phyloP scores from a whole-genome alignment of 805 yeast species.

The Saccharomyces eubayanus region DNA sequence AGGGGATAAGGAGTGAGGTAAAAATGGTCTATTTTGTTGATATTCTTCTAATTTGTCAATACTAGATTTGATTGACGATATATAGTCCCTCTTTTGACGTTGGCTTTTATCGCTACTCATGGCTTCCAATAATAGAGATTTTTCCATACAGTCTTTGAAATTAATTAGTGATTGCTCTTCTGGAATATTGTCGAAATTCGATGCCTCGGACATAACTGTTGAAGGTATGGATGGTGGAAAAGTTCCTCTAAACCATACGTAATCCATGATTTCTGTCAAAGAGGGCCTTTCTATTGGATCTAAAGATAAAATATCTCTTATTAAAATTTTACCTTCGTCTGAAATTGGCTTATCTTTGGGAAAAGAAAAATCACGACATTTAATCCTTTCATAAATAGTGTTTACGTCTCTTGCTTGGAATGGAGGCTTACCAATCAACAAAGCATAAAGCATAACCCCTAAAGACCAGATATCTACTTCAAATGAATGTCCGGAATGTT shows the following conservation, averaged over 20 bases:
- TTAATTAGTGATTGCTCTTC: conserved; percentile 57
- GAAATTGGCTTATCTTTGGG: conserved; percentile 64
- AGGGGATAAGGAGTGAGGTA: conserved; percentile 88
- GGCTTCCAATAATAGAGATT: conserved; percentile 42
- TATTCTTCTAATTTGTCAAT: conserved; percentile 25
- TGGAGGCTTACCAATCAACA: conserved; percentile 91
- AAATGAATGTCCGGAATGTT: conserved; percentile 79
- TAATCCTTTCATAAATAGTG: conserved; percentile 85
- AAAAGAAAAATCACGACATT: conserved; percentile 67
- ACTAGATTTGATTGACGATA: conserved; percentile 14
- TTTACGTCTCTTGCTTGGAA: conserved; percentile 94
- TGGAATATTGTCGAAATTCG: conserved; percentile 53
- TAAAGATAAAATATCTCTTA: conserved; percentile 62
- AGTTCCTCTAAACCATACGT: conserved; percentile 80
- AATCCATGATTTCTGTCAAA: conserved; percentile 66
- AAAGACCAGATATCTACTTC: conserved; percentile 98
- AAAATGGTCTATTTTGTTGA: conserved; percentile 47
- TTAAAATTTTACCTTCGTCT: conserved; percentile 62
- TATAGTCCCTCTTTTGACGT: neutral
- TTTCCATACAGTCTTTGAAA: conserved; percentile 55
- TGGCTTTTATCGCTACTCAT: neutral
- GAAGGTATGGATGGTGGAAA: conserved; percentile 69
- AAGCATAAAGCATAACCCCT: conserved; percentile 92
- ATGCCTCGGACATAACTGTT: conserved; percentile 39
- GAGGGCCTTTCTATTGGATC: conserved; percentile 79